Evolutionary conservation across 1,284 basidiomycete species (phyloP), one percentile per base, ranked within the genome.

Genomic region (Dichomitus squalens): DNA sequence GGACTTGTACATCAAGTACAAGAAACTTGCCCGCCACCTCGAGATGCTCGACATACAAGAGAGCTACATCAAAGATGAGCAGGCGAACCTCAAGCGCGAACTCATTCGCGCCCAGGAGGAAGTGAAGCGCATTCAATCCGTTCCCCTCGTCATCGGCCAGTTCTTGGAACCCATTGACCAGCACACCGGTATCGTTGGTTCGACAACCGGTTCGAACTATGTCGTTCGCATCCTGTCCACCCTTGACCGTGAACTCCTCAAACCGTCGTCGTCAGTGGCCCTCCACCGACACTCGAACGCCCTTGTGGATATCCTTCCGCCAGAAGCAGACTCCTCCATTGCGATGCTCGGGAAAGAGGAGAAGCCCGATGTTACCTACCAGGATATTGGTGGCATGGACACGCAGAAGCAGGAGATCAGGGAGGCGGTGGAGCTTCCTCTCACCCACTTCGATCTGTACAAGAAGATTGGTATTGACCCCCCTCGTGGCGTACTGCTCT

Each of bases 391-490:
- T 70, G 97, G 97, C 52, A 91, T 99, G 89, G 97, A 99, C 75
- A 76, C 88, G 23, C 97, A 99, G 80, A 99, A 99, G 79, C 97
- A 99, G 77, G 97, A 99, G 78, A 99, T 99, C 65, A 81, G 96
- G 61, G 97, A 99, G 76, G 97, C 97, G 1, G 97, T 99, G 39
- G 97, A 99, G 76, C 80, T 99, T 33, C 97, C 97, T n/a, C 80
- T 99, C 57, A 95, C 93, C 7, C 92, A 99, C 76, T 97, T 97
- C 73, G 96, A 99, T 73, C 78, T 99, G 40, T 99, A 99, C 82
- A 93, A 93, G 79, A 98, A 99, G 80, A 99, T 99, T 70, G 97
- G 97, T 69, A 99, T 99, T 66, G 97, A 99, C 78, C 97, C 97
- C 23, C 97, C 95, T 46, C 85, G 95, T 40, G 95, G 95, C 77